These are phyloP conservation scores for Aureobasidium sp. DNA, from an alignment of 2,329 filamentous ascomycete genomes.

Conservation along the genomic window DNA sequence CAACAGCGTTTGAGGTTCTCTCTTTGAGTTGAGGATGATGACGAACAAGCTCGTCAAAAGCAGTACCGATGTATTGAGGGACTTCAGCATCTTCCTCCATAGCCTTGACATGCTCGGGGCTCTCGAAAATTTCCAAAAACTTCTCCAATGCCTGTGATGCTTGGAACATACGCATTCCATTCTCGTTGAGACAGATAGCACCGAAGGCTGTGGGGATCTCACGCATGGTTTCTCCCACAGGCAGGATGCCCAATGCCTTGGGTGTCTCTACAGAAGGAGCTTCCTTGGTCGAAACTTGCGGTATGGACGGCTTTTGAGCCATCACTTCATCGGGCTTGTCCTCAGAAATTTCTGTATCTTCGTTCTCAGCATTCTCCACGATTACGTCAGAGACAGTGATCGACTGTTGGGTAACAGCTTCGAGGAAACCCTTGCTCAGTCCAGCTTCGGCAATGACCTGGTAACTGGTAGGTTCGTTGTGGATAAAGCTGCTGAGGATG, in stretches of 20 bases:
- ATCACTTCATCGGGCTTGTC: neutral
- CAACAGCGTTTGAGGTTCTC: conserved; percentile 73
- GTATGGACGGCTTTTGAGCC: neutral
- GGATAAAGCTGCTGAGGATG: conserved; percentile 91
- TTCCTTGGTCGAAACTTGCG: neutral
- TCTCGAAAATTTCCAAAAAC: conserved; percentile 96
- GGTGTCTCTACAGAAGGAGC: neutral
- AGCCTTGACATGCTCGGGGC: conserved; percentile 74
- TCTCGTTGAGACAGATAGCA: conserved; percentile 84
- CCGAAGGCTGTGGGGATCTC: conserved; percentile 83
- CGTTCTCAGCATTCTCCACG: neutral
- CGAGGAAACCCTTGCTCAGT: conserved; percentile 75
- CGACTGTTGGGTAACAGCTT: conserved; percentile 57
- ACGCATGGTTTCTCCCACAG: conserved; percentile 81
- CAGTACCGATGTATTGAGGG: conserved; percentile 65
- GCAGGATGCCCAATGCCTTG: conserved; percentile 64
- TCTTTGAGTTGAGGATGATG: conserved; percentile 81
- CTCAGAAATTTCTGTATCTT: neutral
- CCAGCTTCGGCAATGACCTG: conserved; percentile 91
- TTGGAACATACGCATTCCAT: conserved; percentile 80
- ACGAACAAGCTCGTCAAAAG: conserved; percentile 88
- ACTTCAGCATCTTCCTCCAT: conserved; percentile 69
- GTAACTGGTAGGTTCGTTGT: conserved; percentile 97
- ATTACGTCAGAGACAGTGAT: conserved; percentile 20
- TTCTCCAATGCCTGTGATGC: conserved; percentile 72